Conservation (phyloP, 345 rosid genomes). For the Pistacia atlantica region DNA sequence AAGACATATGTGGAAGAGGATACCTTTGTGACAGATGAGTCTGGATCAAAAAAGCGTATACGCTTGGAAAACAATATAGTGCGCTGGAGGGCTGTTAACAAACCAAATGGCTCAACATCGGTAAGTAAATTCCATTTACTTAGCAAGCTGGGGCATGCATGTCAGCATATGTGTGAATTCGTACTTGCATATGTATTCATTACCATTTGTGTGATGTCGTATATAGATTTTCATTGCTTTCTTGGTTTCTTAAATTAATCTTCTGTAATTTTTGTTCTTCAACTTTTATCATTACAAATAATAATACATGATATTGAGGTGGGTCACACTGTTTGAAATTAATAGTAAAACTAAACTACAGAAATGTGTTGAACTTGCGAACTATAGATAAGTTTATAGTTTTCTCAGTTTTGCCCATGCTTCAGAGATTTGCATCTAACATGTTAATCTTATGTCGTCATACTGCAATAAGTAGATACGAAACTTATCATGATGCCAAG, state of each 20-base stretch:
- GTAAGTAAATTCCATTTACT: slow-evolving; percentile 57
- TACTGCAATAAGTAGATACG: background rate
- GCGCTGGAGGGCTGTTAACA: slow-evolving; percentile 77
- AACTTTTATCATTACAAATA: background rate
- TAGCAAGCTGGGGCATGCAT: background rate
- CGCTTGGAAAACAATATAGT: slow-evolving; percentile 94
- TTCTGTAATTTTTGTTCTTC: background rate
- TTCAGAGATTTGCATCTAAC: background rate
- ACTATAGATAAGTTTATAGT: background rate
- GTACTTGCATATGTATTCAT: background rate
- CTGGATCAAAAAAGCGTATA: slow-evolving; percentile 73
- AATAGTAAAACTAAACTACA: background rate
- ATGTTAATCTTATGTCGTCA: background rate
- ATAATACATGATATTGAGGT: background rate
- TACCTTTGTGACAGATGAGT: slow-evolving; percentile 81
- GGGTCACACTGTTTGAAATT: background rate
- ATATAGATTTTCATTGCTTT: background rate
- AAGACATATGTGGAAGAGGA: slow-evolving; percentile 94
- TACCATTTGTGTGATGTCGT: background rate
- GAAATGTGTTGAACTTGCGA: background rate
- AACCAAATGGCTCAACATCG: slow-evolving; percentile 63
- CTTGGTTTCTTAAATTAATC: background rate
- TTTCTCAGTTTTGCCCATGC: background rate
- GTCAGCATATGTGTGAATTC: background rate
- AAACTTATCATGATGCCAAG: no score